Evolutionary conservation across 345 rosid genomes (phyloP).

Genomic region (Euclidium syriacum): DNA sequence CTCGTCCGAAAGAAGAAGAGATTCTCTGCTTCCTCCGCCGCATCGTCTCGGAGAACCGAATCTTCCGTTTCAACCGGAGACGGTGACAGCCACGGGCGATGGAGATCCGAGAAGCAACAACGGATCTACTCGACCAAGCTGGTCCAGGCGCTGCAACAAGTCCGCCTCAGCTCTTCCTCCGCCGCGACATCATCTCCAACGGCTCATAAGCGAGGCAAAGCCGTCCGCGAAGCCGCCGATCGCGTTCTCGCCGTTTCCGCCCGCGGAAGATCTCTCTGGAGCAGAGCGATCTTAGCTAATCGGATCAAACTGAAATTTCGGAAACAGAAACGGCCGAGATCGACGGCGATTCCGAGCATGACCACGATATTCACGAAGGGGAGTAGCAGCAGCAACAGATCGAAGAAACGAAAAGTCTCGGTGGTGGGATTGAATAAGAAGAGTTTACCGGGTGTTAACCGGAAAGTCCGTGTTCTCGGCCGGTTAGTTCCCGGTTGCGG

Average conservation of each 20-base stretch:
- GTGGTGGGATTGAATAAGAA: conserved; percentile 56
- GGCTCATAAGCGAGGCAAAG: conserved; percentile 61
- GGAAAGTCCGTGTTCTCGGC: conserved; percentile 77
- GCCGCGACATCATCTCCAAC: conserved; percentile 48
- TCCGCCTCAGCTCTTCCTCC: conserved; percentile 31
- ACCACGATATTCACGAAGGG: conserved; percentile 10
- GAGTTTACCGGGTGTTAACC: conserved; percentile 60
- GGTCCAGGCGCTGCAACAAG: conserved; percentile 61
- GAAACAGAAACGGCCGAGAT: conserved; percentile 53
- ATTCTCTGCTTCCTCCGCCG: conserved; percentile 1
- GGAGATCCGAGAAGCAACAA: conserved; percentile 83
- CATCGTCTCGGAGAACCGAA: neutral
- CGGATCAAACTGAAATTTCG: conserved; percentile 80
- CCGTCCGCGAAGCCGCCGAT: conserved; percentile 87
- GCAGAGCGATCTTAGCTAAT: conserved; percentile 79
- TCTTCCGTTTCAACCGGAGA: neutral
- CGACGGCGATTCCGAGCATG: neutral
- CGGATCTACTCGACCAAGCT: conserved; percentile 74
- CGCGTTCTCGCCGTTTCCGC: conserved; percentile 77
- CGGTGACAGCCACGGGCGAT: conserved; percentile 31
- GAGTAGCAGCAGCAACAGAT: conserved; percentile 28
- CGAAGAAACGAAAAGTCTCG: conserved; percentile 63
- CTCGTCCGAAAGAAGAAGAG: conserved; percentile 24
- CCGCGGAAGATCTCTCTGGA: conserved; percentile 80
- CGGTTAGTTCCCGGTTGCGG: conserved; percentile 96